Base-by-base conservation (phyloP, 306 rosid species). In the Prunus kanzakura region DNA sequence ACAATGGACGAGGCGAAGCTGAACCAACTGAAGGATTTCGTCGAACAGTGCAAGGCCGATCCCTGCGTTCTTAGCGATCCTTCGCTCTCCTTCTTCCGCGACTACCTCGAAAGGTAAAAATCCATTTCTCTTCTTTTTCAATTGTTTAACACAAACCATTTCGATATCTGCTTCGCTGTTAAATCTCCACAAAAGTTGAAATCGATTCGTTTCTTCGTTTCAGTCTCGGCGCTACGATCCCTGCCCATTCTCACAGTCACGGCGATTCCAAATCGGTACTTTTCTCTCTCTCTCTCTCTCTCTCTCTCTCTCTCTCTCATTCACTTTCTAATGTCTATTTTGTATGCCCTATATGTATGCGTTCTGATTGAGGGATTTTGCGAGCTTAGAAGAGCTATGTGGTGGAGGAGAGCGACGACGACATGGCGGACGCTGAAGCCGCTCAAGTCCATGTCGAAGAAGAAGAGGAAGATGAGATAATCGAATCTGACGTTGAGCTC, bases 1-100 rank as follows among this genome's bases (percentile, higher is more conserved):
- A 19, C 63, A 68, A 93, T 93, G 98, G 98, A 93, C 16, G 87
- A 89, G 0, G 55, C 91, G 11, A 91, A 93, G 81, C 69, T 93
- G 41, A 84, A 73, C 66, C 86, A 91, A 32, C 65, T 93, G 86
- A 89, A 83, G 93, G 88, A 72, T 56, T 93, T 93, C 89, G 54
- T 90, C 83, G 90, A 89, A 57, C 90, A 87, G 89, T 85, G 89
- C 82, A 89, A 93, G 86, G 82, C 98, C 79, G 62, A 87, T 64
- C 98, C 98, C 74, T 89, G 93, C 27, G 5, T 83, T 27, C 96
- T 93, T 82, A 56, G 64, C 78, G 96, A 93, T 69, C 98, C 96
- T 73, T 83, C 96, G 30, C 96, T 93, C 46, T 91, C 91, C 22
- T 93, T 93, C 87, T 93, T 93, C 94, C 96, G 98, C 78, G 98